Evolutionary conservation across 2,329 filamentous ascomycete species (phyloP), one percentile per base, ranked within the genome.

Genomic region (Hypoxylon rubiginosum): DNA sequence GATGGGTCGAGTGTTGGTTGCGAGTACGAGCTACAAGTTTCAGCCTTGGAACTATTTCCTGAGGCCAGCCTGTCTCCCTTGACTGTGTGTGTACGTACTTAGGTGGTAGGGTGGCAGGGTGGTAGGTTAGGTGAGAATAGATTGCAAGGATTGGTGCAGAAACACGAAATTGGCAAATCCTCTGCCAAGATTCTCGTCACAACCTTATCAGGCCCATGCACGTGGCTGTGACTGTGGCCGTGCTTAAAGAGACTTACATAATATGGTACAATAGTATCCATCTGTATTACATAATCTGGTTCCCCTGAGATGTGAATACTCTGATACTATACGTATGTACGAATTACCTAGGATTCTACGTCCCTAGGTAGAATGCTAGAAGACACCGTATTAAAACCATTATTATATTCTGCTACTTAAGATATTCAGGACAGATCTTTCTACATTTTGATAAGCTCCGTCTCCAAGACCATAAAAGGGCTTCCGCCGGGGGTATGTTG

Each of bases 31-130:
- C n/a, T 43, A 43, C 39, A 19, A 43, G 39, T 43, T 58, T 66
- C 66, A 68, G 66, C 62, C 66, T 68, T 62, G 60, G 62, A 58
- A 62, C n/a, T n/a, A n/a, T n/a, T 54, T 61, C 59, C 65, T 65
- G 66, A 66, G 66, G 66, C 66, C 66, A 66, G 60, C 39, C 41
- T 68, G 62, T 63, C 63, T 43, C 6, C n/a, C 2, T 17, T 17
- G 36, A 55, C 28, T 30, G 28, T 10, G 30, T 45, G 41, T 59
- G 26, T 62, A 30, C n/a, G n/a, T n/a, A n/a, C n/a, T n/a, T n/a
- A n/a, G n/a, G n/a, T n/a, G n/a, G n/a, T n/a, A n/a, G n/a, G n/a
- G n/a, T n/a, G n/a, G n/a, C n/a, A n/a, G n/a, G n/a, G n/a, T n/a
- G n/a, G n/a, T n/a, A n/a, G n/a, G n/a, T n/a, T n/a, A n/a, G n/a